phyloP scores from a whole-genome alignment of 1,139 yeast species.

The Sugiyamaella grinbergsii region DNA sequence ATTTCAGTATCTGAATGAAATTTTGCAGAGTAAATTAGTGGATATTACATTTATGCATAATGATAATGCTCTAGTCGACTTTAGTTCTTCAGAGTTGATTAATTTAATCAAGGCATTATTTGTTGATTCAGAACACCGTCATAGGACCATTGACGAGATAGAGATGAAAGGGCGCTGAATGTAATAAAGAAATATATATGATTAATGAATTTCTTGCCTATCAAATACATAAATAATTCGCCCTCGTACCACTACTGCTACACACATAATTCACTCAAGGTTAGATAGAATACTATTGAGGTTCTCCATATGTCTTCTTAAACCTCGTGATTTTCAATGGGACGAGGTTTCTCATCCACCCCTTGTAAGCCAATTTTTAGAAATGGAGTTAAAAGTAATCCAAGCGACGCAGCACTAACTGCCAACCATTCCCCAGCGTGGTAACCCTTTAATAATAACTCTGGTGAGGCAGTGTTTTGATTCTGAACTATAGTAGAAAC shows the following conservation, averaged over 20 bases:
- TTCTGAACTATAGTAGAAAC: slow-evolving; percentile 39
- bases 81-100: slow-evolving; percentile 66
- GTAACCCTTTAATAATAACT: slow-evolving; percentile 40
- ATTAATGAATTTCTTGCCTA: no score
- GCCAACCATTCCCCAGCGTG: slow-evolving; percentile 48
- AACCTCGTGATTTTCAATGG: not conserved
- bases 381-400: slow-evolving; percentile 41
- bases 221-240: no score
- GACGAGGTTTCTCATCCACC: not conserved
- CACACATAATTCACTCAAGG: no score
- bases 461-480: slow-evolving; percentile 36
- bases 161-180: not conserved
- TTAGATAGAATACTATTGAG: no score
- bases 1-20: slow-evolving; percentile 41
- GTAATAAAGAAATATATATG: no score
- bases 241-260: no score
- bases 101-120: slow-evolving; percentile 63
- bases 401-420: slow-evolving; percentile 41
- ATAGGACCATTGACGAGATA: slow-evolving; percentile 63
- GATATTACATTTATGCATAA: slow-evolving; percentile 72
- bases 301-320: no score
- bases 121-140: slow-evolving; percentile 69
- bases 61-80: slow-evolving; percentile 72
- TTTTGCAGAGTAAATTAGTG: slow-evolving; percentile 51
- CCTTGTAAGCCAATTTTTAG: slow-evolving; percentile 43